Conservation (phyloP, 176 grass and related monocot genomes). For the Poa annua region DNA sequence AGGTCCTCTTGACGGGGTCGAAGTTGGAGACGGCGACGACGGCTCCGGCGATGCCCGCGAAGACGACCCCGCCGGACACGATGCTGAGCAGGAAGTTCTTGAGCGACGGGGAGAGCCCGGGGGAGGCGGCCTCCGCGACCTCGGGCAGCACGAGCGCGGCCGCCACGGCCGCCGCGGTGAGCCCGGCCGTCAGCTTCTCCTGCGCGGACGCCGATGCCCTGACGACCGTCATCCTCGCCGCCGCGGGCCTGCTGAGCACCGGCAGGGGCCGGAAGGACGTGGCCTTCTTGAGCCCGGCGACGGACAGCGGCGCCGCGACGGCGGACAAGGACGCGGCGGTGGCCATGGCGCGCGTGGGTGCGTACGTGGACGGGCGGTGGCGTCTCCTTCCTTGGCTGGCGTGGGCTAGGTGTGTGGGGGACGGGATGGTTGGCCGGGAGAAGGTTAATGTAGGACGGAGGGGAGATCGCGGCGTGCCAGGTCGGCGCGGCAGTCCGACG, state of each 20-base stretch:
- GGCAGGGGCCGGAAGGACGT: conserved; percentile 28
- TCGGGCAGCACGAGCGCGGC: conserved; percentile 56
- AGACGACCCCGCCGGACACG: conserved; percentile 65
- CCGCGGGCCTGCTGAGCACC: conserved; percentile 27
- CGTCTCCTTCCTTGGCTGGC: not conserved
- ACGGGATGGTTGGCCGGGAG: conserved; percentile 32
- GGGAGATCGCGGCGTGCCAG: conserved; percentile 23
- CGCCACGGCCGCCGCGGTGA: conserved; percentile 50
- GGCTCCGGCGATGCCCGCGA: conserved; percentile 54
- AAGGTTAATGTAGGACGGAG: conserved; percentile 55
- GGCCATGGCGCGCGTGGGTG: conserved; percentile 31
- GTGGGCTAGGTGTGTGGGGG: not conserved
- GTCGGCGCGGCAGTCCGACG: conserved; percentile 48
- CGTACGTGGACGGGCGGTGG: not conserved
- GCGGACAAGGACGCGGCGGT: conserved; percentile 45
- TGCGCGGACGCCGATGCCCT: conserved; percentile 50
- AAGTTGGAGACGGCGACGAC: conserved; percentile 78
- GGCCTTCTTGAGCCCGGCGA: conserved; percentile 39
- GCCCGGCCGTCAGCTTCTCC: conserved; percentile 57
- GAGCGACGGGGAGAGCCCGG: conserved; percentile 56
- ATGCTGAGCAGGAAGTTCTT: conserved; percentile 82
- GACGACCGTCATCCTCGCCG: conserved; percentile 44
- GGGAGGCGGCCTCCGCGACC: conserved; percentile 55
- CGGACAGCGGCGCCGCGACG: conserved; percentile 44
- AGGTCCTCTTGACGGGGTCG: conserved; percentile 69